Evolutionary conservation across 139 green algal genomes (phyloP).

Genomic region (Coelastrella sp.): DNA sequence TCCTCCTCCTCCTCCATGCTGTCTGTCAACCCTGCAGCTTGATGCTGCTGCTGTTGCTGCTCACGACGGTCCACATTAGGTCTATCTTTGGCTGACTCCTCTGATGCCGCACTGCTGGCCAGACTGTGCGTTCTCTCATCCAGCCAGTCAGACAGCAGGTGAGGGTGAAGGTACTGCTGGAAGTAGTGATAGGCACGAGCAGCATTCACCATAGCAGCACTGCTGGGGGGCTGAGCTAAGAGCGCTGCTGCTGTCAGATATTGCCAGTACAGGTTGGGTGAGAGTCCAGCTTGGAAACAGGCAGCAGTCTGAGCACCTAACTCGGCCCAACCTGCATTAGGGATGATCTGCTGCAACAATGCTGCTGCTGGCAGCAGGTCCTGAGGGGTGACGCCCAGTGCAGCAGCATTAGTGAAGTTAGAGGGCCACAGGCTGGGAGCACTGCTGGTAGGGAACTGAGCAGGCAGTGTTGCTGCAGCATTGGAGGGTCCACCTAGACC

Average conservation of each 20-base stretch:
- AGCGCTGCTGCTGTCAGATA: slow-evolving; percentile 43
- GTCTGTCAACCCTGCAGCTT: too few species aligned
- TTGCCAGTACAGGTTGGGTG: slow-evolving; percentile 36
- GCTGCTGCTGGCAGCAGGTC: slow-evolving; percentile 39
- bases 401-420: slow-evolving; percentile 7
- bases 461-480: too few species aligned
- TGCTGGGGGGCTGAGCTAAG: slow-evolving; percentile 32
- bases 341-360: slow-evolving; percentile 10
- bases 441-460: background rate
- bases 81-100: slow-evolving; percentile 40
- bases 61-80: background rate
- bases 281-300: slow-evolving; percentile 32
- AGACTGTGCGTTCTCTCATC: slow-evolving; percentile 36
- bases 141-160: slow-evolving; percentile 18
- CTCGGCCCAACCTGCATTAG: slow-evolving; percentile 21
- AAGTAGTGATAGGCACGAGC: slow-evolving; percentile 43
- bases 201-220: slow-evolving; percentile 32
- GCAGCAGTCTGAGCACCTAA: slow-evolving; percentile 35
- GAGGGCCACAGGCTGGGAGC: background rate
- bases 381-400: background rate
- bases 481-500: too few species aligned
- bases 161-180: slow-evolving; percentile 12
- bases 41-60: too few species aligned
- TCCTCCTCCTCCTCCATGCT: slow-evolving; percentile 25
- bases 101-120: slow-evolving; percentile 27